These are phyloP conservation scores for Bretziella fagacearum DNA, from an alignment of 2,329 filamentous ascomycete species.

Conservation along the genomic window DNA sequence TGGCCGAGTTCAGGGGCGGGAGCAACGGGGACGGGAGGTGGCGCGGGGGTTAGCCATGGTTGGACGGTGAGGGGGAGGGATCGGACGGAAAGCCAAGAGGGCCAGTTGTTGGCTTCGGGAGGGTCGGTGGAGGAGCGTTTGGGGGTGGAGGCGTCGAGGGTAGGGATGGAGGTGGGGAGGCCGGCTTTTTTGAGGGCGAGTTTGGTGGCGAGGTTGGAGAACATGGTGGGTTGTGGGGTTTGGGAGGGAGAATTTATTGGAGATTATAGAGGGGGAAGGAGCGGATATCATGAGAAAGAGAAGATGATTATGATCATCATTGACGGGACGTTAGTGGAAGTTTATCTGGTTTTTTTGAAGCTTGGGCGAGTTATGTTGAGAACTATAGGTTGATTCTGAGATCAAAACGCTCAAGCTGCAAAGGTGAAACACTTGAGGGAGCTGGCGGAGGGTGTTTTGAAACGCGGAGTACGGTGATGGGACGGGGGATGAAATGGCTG, in stretches of 20 bases:
- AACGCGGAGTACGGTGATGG: no score
- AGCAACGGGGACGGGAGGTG: conserved; percentile 30
- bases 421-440: no score
- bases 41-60: conserved; percentile 35
- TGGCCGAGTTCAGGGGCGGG: conserved; percentile 32
- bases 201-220: conserved; percentile 39
- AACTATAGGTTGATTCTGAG: no score
- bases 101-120: conserved; percentile 19
- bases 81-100: conserved; percentile 33
- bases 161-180: conserved; percentile 33
- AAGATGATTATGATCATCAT: no score
- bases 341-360: no score
- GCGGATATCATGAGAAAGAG: not conserved
- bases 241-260: not conserved
- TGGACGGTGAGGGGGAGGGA: conserved; percentile 35
- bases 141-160: conserved; percentile 21
- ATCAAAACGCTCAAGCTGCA: no score
- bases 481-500: no score
- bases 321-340: no score
- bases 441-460: no score
- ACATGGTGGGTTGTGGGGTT: conserved; percentile 26
- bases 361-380: no score
- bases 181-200: conserved; percentile 41
- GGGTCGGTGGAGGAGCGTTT: conserved; percentile 18
- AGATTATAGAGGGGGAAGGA: not conserved